Percentiles rank a stretch among this genome's conserved stretches.
Evolutionary conservation across 805 yeast genomes (phyloP).

Genomic region (Lipomyces kockii): DNA sequence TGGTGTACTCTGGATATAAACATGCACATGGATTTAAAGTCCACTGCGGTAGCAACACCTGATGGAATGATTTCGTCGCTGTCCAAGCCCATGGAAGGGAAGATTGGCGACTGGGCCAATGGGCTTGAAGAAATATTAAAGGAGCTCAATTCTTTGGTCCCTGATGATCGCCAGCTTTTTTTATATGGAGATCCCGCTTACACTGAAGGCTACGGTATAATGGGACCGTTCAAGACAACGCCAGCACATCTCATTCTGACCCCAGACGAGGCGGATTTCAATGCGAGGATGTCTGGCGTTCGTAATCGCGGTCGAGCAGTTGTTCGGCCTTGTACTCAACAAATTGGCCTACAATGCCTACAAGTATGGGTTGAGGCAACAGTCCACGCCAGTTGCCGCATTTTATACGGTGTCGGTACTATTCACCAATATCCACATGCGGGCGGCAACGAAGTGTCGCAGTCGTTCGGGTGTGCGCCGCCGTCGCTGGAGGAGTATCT

Average conservation of each 20-base stretch:
- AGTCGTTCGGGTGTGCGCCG: constrained; percentile 8
- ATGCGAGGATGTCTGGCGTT: not conserved
- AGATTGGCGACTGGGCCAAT: constrained; percentile 6
- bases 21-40: constrained; percentile 3
- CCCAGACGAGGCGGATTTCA: not conserved
- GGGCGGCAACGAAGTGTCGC: constrained; percentile 11
- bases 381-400: constrained; percentile 2
- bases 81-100: constrained; percentile 7
- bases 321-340: constrained; percentile 8
- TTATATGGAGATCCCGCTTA: constrained; percentile 5
- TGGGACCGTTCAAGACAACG: constrained; percentile 3
- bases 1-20: constrained; percentile 5
- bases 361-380: constrained; percentile 1
- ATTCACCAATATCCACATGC: constrained; percentile 8
- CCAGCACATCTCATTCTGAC: constrained; percentile 4
- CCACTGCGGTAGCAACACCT: constrained; percentile 1
- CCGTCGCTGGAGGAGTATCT: constrained; percentile 8
- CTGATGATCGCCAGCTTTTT: not conserved
- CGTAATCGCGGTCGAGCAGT: constrained; percentile 4
- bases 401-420: constrained; percentile 1
- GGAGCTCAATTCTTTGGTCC: not conserved
- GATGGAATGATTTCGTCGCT: not conserved
- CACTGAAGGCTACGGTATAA: no score
- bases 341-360: constrained; percentile 7
- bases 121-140: not conserved